These are phyloP conservation scores for Blastocrithidia nonstop DNA, from an alignment of 208 protist genomes.

Conservation along the genomic window DNA sequence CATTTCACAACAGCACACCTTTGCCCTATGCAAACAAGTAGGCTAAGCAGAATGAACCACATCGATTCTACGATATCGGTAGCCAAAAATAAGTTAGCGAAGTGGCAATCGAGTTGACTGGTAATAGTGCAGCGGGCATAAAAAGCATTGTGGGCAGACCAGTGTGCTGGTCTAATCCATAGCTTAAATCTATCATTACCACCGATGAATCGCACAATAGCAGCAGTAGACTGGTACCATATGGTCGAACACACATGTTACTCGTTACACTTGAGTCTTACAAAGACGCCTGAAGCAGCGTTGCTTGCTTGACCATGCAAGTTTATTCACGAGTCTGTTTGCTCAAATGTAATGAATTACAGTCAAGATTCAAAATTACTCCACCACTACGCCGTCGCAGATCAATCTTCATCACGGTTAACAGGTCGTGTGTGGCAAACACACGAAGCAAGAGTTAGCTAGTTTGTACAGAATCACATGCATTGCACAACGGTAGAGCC, in stretches of 20 bases:
- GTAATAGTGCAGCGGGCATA: too few species aligned
- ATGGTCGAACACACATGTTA: constrained; percentile 21
- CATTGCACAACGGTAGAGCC: too few species aligned
- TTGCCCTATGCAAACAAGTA: constrained; percentile 37
- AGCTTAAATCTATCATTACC: constrained; percentile 45
- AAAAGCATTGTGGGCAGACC: constrained; percentile 33
- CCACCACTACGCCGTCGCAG: constrained; percentile 34
- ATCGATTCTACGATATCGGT: too few species aligned
- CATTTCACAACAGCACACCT: constrained; percentile 59
- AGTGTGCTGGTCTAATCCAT: constrained; percentile 17
- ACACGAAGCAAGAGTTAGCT: constrained; percentile 59
- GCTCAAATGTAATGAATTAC: constrained; percentile 29
- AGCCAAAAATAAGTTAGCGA: too few species aligned
- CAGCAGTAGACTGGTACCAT: constrained; percentile 51
- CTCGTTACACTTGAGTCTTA: constrained; percentile 14
- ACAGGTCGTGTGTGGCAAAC: constrained; percentile 23
- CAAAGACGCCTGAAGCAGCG: constrained; percentile 48
- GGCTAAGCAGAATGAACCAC: constrained; percentile 43
- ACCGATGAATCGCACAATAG: constrained; percentile 56
- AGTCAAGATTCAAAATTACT: constrained; percentile 26
- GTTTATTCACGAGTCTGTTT: constrained; percentile 3
- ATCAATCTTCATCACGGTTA: constrained; percentile 47
- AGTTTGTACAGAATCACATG: too few species aligned
- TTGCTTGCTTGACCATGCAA: constrained; percentile 27
- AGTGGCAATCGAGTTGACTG: too few species aligned